These are phyloP conservation scores for Alternaria infectoria DNA, from an alignment of 2,329 filamentous ascomycete species.

Conservation along the genomic window DNA sequence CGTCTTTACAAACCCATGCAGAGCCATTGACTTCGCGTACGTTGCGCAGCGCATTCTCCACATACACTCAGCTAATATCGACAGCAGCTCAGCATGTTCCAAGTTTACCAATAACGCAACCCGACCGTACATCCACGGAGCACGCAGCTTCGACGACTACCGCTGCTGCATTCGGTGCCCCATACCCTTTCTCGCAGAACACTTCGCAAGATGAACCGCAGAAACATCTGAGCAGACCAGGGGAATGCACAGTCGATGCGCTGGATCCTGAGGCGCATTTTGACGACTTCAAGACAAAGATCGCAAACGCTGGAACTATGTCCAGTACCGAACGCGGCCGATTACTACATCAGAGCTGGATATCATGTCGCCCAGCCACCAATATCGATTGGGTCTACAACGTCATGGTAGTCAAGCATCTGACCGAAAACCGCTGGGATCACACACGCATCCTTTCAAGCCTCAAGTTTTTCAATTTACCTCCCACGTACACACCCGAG, in stretches of 20 bases:
- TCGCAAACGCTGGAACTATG: conserved; percentile 1
- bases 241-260: not conserved
- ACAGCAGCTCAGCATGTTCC: not conserved
- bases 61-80: not conserved
- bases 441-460: conserved; percentile 10
- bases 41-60: conserved; percentile 5
- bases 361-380: conserved; percentile 9
- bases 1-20: conserved; percentile 24
- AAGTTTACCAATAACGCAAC: not conserved
- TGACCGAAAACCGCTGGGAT: conserved; percentile 11
- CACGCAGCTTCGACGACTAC: not conserved
- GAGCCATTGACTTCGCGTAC: conserved; percentile 25
- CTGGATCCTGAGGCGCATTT: conserved; percentile 8
- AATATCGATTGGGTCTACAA: conserved; percentile 14
- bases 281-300: conserved; percentile 13
- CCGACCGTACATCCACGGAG: not conserved
- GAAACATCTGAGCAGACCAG: not conserved
- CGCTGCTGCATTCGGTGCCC: not conserved
- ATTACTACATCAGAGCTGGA: conserved; percentile 7
- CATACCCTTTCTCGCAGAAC: conserved; percentile 7
- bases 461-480: conserved; percentile 5
- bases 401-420: conserved; percentile 18
- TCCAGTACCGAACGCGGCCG: not conserved
- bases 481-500: conserved; percentile 14
- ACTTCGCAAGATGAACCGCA: not conserved